These are phyloP conservation scores for Coemansia erecta DNA, from an alignment of 192 early-diverging fungal genomes.

Conservation along the genomic window DNA sequence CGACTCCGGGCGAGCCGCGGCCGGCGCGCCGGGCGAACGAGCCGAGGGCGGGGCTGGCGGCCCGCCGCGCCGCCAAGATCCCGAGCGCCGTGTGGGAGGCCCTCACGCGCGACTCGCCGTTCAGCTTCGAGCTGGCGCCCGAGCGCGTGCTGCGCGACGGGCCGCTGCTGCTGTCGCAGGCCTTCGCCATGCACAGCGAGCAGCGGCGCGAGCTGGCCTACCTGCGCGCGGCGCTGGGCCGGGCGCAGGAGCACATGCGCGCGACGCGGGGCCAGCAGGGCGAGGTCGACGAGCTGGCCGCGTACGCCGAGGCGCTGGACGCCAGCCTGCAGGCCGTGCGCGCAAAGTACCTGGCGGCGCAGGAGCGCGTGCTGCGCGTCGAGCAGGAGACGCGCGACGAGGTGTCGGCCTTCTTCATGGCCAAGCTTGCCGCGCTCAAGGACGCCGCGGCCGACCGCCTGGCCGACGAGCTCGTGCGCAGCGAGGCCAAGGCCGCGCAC, in stretches of 20 bases:
- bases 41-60: not conserved
- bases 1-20: not conserved
- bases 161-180: constrained; percentile 22
- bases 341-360: constrained; percentile 45
- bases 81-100: constrained; percentile 8
- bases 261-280: not conserved
- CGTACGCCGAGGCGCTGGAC: constrained; percentile 34
- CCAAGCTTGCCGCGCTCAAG: constrained; percentile 52
- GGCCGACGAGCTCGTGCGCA: constrained; percentile 33
- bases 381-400: constrained; percentile 59
- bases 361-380: constrained; percentile 54
- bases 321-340: constrained; percentile 16
- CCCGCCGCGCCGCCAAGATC: not conserved
- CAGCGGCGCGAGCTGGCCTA: constrained; percentile 26
- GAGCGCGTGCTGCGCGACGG: not conserved
- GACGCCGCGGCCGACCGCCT: constrained; percentile 39
- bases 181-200: constrained; percentile 19
- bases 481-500: constrained; percentile 37
- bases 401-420: constrained; percentile 48
- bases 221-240: constrained; percentile 32
- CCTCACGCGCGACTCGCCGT: constrained; percentile 14
- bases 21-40: too few species aligned
- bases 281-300: constrained; percentile 44
- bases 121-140: constrained; percentile 32
- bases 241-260: constrained; percentile 25